Evolutionary conservation across 768 basidiomycete genomes (phyloP).

Genomic region (Rubroboletus pulcherrimus): DNA sequence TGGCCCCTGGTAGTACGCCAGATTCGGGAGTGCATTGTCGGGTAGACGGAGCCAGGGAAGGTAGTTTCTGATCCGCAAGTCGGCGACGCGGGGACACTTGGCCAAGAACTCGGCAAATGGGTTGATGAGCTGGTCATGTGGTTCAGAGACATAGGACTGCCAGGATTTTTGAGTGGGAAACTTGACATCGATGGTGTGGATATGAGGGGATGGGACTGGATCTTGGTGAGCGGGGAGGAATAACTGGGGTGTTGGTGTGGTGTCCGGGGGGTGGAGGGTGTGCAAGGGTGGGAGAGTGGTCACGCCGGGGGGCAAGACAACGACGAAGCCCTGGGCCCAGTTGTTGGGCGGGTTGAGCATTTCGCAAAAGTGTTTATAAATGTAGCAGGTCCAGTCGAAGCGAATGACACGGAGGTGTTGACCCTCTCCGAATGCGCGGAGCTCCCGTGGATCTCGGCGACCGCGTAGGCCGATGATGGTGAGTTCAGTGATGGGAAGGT

Average conservation of each 20-base stretch:
- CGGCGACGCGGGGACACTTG: slow-evolving; percentile 21
- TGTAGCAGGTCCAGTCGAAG: slow-evolving; percentile 41
- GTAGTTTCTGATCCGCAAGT: slow-evolving; percentile 26
- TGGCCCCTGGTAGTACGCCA: slow-evolving; percentile 23
- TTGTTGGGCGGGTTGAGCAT: slow-evolving; percentile 4
- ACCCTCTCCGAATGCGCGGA: slow-evolving; percentile 35
- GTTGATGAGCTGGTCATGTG: slow-evolving; percentile 26
- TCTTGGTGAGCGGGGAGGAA: slow-evolving; percentile 5
- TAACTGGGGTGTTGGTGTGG: neutral
- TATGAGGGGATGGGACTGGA: slow-evolving; percentile 21
- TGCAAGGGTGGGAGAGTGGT: slow-evolving; percentile 7
- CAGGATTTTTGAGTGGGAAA: slow-evolving; percentile 30
- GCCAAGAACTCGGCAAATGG: slow-evolving; percentile 25
- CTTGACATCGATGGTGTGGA: slow-evolving; percentile 29
- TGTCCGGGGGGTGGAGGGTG: slow-evolving; percentile 1
- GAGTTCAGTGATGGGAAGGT: slow-evolving; percentile 42
- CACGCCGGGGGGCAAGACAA: slow-evolving; percentile 4
- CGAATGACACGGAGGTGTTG: slow-evolving; percentile 38
- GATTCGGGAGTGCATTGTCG: slow-evolving; percentile 16
- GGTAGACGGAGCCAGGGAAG: slow-evolving; percentile 25
- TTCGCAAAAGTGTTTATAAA: slow-evolving; percentile 30
- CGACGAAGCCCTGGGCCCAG: slow-evolving; percentile 14
- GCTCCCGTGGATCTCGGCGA: slow-evolving; percentile 20
- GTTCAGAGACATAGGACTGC: slow-evolving; percentile 27
- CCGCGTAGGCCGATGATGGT: slow-evolving; percentile 37